Evolutionary conservation across 169 alveolate species (phyloP), one percentile per base, ranked within the genome.

Genomic region (Theileria orientalis): DNA sequence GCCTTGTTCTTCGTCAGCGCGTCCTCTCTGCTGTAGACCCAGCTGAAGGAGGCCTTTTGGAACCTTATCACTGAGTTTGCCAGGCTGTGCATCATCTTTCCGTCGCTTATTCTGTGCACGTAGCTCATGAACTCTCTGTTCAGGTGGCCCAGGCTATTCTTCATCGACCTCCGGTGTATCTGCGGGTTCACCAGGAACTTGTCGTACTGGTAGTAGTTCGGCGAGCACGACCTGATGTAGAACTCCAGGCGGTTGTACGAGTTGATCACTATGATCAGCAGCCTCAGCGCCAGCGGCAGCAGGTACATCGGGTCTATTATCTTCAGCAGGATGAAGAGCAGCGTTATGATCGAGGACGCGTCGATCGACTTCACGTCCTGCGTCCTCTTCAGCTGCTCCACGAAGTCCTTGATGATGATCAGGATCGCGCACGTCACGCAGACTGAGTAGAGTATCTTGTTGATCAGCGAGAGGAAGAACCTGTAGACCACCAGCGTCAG

Each of bases 161-260:
- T 59, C 40, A 37, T 25, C n/a, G n/a, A 35, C 14, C 64, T 19
- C 51, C 51, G 44, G 27, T 56, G 16, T 13, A 16, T 40, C 61
- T 62, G 27, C 7, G 60, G 60, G 60, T 49, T 33, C 19, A 49
- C 60, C 25, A 49, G 7, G 7, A 49, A 49, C 29, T 35, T 42
- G 37, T 69, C 68, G n/a, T 41, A 25, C 27, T 27, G 42, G 56
- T 78, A 78, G 37, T 33, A 78, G 69, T 78, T 78, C 3, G 86
- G 86, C 0, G 86, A 71, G 52, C 83, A 78, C 19, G 52, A 33
- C 33, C 51, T 60, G 3, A 78, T 11, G 47, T 32, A 78, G 16
- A 51, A 30, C 32, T 69, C 80, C 30, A 78, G 44, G 27, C 86
- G 51, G 27, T 66, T 46, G 19, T 23, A 14, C 13, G 86, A 69